Percentiles rank a stretch among this genome's conserved stretches.
Conservation (phyloP, 805 yeast genomes). For the Candida incommunis region DNA sequence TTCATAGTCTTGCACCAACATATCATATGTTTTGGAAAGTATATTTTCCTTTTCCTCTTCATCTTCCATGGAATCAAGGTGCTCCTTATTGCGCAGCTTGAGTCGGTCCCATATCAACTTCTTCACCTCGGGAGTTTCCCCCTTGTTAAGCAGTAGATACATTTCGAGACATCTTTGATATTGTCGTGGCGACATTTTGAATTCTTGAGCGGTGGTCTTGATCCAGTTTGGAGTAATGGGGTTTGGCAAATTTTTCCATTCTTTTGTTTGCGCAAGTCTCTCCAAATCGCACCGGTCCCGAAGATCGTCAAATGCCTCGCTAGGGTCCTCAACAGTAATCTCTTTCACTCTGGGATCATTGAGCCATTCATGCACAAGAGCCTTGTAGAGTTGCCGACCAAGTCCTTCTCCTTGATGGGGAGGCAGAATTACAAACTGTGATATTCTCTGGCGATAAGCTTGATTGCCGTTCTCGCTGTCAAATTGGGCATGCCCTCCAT, state of each 20-base stretch:
- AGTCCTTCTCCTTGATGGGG: slow-evolving; percentile 62
- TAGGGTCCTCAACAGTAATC: slow-evolving; percentile 88
- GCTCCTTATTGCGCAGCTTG: slow-evolving; percentile 68
- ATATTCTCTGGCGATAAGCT: slow-evolving; percentile 52
- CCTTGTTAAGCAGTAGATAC: slow-evolving; percentile 33
- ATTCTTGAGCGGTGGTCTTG: slow-evolving; percentile 21
- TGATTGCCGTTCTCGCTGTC: slow-evolving; percentile 18
- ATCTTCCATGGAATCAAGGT: slow-evolving; percentile 37
- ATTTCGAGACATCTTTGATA: slow-evolving; percentile 67
- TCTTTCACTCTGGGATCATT: slow-evolving; percentile 41
- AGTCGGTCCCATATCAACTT: slow-evolving; percentile 60
- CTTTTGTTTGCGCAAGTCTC: slow-evolving; percentile 24
- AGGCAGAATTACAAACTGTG: slow-evolving; percentile 79
- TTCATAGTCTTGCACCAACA: slow-evolving; percentile 54
- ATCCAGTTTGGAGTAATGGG: slow-evolving; percentile 26
- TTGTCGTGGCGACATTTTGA: slow-evolving; percentile 66
- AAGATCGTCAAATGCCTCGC: slow-evolving; percentile 80
- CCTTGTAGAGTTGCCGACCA: slow-evolving; percentile 48
- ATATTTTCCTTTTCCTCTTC: slow-evolving; percentile 57
- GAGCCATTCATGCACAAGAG: slow-evolving; percentile 42
- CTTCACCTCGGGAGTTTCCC: slow-evolving; percentile 24
- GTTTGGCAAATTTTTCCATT: slow-evolving; percentile 13
- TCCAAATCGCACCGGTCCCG: slow-evolving; percentile 70
- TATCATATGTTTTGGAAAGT: slow-evolving; percentile 58
- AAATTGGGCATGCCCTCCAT: slow-evolving; percentile 39